Evolutionary conservation across 441 rosid genomes (phyloP).

Genomic region (Adansonia grandidieri): DNA sequence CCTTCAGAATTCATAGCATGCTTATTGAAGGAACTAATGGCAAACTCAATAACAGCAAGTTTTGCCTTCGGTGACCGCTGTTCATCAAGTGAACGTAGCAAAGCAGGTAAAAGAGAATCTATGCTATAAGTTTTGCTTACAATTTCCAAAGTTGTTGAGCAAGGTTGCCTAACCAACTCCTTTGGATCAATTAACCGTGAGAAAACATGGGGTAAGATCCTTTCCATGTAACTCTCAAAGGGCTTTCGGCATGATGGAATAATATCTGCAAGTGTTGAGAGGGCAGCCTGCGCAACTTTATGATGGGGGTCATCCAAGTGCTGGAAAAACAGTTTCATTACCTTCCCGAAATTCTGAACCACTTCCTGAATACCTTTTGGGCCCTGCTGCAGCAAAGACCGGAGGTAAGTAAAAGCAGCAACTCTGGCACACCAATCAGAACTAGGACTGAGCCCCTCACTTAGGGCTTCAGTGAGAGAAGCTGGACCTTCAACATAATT

Average conservation of each 20-base stretch:
- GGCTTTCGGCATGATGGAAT: conserved; percentile 92
- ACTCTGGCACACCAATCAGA: conserved; percentile 98
- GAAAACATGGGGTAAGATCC: conserved; percentile 96
- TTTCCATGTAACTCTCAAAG: conserved; percentile 95
- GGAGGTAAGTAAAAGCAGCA: conserved; percentile 86
- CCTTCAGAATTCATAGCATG: conserved; percentile 77
- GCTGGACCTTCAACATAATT: conserved; percentile 86
- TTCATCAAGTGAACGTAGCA: conserved; percentile 96
- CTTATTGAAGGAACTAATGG: conserved; percentile 84
- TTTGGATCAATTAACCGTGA: conserved; percentile 96
- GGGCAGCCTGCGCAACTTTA: conserved; percentile 99
- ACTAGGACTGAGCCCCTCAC: conserved; percentile 85
- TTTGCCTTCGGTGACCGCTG: conserved; percentile 99
- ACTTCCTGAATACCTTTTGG: conserved; percentile 94
- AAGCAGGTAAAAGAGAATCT: conserved; percentile 90
- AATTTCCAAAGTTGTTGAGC: conserved; percentile 82
- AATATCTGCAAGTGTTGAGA: conserved; percentile 89
- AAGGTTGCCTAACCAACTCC: conserved; percentile 90
- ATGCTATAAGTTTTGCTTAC: conserved; percentile 89
- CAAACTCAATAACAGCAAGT: conserved; percentile 95
- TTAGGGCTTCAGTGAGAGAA: conserved; percentile 82
- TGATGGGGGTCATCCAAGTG: conserved; percentile 99
- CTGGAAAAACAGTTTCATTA: conserved; percentile 97
- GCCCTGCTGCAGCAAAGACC: conserved; percentile 86
- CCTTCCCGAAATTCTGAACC: conserved; percentile 89